phyloP scores from a whole-genome alignment of 768 basidiomycete species.

The Mycena leptocephala region DNA sequence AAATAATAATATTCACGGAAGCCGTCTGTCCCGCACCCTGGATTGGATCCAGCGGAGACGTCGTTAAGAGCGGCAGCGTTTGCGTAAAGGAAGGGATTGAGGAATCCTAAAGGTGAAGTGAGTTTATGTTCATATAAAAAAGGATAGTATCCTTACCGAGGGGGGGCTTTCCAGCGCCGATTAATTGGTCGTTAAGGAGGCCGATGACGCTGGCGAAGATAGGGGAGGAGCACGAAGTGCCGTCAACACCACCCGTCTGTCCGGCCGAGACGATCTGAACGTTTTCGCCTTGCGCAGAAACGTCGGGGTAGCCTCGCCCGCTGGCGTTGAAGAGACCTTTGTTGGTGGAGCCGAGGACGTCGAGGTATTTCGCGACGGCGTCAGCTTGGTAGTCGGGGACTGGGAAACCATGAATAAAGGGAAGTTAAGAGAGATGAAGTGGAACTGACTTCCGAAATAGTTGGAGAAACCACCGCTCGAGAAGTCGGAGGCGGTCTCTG shows the following conservation, averaged over 20 bases:
- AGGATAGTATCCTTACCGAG: background rate
- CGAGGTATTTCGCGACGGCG: constrained; percentile 46
- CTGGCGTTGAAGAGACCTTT: constrained; percentile 48
- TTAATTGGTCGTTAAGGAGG: constrained; percentile 30
- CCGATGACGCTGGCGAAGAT: constrained; percentile 40
- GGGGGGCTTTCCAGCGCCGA: constrained; percentile 30
- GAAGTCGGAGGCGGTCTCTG: constrained; percentile 26
- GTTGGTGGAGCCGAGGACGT: constrained; percentile 39
- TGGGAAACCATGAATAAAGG: constrained; percentile 48
- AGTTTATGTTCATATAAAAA: background rate
- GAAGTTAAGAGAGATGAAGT: constrained; percentile 42
- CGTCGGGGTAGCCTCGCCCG: constrained; percentile 54
- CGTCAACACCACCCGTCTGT: background rate
- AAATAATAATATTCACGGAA: constrained; percentile 11
- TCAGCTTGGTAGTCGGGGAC: constrained; percentile 38
- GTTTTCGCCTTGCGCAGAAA: constrained; percentile 31
- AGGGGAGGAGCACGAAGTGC: constrained; percentile 37
- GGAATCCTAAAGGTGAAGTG: background rate
- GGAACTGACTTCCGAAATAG: background rate
- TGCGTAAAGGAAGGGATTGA: constrained; percentile 27
- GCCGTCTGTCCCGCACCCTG: constrained; percentile 25
- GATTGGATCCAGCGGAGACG: constrained; percentile 40
- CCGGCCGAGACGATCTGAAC: constrained; percentile 31
- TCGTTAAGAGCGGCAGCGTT: constrained; percentile 44
- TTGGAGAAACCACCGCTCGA: constrained; percentile 31